A percentile compares a stretch with the other conserved stretches of the same genome.
phyloP scores from a whole-genome alignment of 2,329 filamentous ascomycete genomes.

The Aspergillus fumigatiaffinis region DNA sequence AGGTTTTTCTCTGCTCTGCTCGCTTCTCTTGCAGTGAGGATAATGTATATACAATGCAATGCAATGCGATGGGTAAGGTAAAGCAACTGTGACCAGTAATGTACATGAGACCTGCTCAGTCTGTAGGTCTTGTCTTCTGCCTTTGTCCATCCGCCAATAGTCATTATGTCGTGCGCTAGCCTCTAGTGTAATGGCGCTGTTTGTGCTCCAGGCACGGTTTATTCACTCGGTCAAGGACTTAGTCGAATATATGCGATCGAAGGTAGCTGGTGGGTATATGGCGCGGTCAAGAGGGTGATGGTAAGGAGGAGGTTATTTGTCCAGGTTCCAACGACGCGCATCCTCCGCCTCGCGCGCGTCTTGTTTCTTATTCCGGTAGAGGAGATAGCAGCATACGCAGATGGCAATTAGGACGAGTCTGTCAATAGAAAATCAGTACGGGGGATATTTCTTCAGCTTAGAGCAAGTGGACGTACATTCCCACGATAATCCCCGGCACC shows the following conservation, averaged over 20 bases:
- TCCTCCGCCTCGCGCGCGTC: slow-evolving; percentile 11
- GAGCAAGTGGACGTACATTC: slow-evolving; percentile 9
- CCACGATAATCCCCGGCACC: slow-evolving; percentile 14
- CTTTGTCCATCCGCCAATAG: not conserved
- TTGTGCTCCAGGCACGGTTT: not conserved
- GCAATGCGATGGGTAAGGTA: not conserved
- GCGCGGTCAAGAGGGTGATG: not conserved
- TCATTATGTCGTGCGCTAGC: not conserved
- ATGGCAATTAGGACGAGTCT: slow-evolving; percentile 11
- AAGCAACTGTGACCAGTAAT: not conserved
- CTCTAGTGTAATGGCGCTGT: not conserved
- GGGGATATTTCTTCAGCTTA: not conserved
- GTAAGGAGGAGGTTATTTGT: not conserved
- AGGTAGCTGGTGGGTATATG: not conserved
- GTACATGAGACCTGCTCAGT: not conserved
- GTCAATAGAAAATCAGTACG: not conserved
- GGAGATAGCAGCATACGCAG: slow-evolving; percentile 10
- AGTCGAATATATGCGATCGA: too few species aligned
- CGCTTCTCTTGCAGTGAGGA: too few species aligned
- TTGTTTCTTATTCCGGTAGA: slow-evolving; percentile 14
- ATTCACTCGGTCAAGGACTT: not conserved
- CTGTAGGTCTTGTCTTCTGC: not conserved
- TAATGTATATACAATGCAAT: not conserved
- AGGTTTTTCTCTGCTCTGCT: not conserved
- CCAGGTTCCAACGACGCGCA: slow-evolving; percentile 9